Evolutionary conservation across 441 rosid species (phyloP).

Genomic region (Rhodomyrtus psidioides): DNA sequence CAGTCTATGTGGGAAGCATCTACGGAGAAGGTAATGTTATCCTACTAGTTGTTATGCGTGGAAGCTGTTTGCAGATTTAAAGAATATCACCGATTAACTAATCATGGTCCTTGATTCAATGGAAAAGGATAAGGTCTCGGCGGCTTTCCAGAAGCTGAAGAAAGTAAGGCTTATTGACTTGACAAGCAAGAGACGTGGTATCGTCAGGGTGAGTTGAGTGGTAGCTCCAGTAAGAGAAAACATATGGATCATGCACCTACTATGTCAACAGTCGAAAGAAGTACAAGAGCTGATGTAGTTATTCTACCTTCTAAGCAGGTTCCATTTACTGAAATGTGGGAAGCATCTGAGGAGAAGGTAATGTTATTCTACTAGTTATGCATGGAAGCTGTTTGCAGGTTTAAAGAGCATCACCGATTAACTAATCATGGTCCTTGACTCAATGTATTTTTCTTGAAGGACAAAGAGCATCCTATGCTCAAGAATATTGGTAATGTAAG

Average conservation of each 20-base stretch:
- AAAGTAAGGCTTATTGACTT: slow-evolving; percentile 60
- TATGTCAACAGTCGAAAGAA: slow-evolving; percentile 57
- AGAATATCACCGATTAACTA: background rate
- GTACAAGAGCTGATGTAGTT: slow-evolving; percentile 36
- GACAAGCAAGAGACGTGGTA: slow-evolving; percentile 78
- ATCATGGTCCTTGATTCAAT: background rate
- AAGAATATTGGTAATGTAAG: slow-evolving; percentile 62
- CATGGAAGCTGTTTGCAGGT: background rate
- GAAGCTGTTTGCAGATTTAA: background rate
- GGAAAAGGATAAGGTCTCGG: too few relatives aligned
- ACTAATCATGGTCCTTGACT: background rate
- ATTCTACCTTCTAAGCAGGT: too few relatives aligned
- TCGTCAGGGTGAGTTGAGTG: slow-evolving; percentile 74
- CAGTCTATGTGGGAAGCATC: slow-evolving; percentile 50
- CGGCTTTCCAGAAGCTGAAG: slow-evolving; percentile 29
- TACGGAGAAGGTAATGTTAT: slow-evolving; percentile 44
- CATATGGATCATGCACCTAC: slow-evolving; percentile 77
- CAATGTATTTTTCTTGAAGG: slow-evolving; percentile 23
- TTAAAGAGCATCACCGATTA: background rate
- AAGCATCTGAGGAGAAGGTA: slow-evolving; percentile 58
- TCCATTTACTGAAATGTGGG: slow-evolving; percentile 34
- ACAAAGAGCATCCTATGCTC: slow-evolving; percentile 64
- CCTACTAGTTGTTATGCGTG: background rate
- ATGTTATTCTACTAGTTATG: background rate
- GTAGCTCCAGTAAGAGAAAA: slow-evolving; percentile 56